Evolutionary conservation across 345 rosid species (phyloP).

Genomic region (Iberis pinnata): DNA sequence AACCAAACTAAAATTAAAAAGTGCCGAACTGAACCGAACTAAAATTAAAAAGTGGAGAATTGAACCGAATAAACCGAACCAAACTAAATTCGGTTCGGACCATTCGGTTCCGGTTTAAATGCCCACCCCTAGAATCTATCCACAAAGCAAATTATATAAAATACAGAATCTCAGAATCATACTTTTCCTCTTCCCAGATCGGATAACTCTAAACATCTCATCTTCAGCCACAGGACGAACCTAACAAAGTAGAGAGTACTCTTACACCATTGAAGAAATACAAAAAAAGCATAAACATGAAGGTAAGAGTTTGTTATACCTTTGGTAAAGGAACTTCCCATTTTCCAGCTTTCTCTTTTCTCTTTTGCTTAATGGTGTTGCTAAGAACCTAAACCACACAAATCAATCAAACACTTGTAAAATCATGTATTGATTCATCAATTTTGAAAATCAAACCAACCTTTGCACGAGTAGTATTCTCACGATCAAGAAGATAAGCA

Average conservation of each 20-base stretch:
- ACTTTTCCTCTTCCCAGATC: constrained; percentile 88
- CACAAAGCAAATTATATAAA: not conserved
- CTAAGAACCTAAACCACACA: constrained; percentile 55
- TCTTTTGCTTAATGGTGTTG: constrained; percentile 90
- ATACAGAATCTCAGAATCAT: constrained; percentile 21
- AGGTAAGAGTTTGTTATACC: constrained; percentile 39
- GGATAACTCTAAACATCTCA: constrained; percentile 89
- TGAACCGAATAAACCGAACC: too few species aligned
- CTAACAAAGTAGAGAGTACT: constrained; percentile 38
- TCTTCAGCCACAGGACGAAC: constrained; percentile 98
- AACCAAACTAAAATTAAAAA: too few species aligned
- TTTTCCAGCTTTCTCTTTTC: constrained; percentile 93
- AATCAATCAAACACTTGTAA: not conserved
- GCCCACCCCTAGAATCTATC: not conserved
- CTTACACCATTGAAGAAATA: too few species aligned
- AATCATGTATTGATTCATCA: constrained; percentile 4
- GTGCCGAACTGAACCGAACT: too few species aligned
- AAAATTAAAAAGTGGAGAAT: too few species aligned
- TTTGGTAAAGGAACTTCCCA: constrained; percentile 96
- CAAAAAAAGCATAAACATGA: too few species aligned
- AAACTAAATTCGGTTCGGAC: too few species aligned
- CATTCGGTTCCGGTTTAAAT: too few species aligned
- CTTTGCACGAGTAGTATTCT: constrained; percentile 72
- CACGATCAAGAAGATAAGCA: constrained; percentile 93
- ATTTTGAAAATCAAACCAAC: constrained; percentile 21